Base-by-base conservation (phyloP, 208 protist genomes). In the Trichomonas tenax region DNA sequence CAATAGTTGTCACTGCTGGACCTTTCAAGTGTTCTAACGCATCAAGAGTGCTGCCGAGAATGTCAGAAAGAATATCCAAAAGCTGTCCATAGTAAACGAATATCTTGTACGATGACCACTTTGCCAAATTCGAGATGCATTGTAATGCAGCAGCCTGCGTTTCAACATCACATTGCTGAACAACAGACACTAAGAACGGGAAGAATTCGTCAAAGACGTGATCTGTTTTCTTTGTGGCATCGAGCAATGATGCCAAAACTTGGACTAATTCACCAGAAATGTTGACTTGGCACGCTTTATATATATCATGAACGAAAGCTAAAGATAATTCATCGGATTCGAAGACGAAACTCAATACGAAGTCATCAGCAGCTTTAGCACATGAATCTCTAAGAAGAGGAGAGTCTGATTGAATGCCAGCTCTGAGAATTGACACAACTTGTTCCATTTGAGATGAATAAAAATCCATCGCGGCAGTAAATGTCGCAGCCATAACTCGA, bases 281-380 rank as follows among this genome's bases (percentile, higher is more conserved):
- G 31, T 89, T n/a, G 1, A 0, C 36, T 48, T 89, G 82, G 40
- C 82, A 89, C 3, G 82, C 40, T 9, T 46, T 89, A 46, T 26
- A 9, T n/a, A 89, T 38, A 46, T 44, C 36, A n/a, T n/a, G 34
- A 48, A 46, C 40, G 0, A 89, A 89, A n/a, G 17, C 34, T 0
- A 89, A n/a, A n/a, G 82, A 89, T n/a, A 89, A 31, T 46, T 89
- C 82, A 17, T 89, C 82, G 48, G n/a, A 44, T 89, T 89, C 82
- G 23, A 89, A 89, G 0, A 46, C 40, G 31, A 48, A 89, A 46
- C 3, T 44, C 0, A 6, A 44, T n/a, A 89, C 40, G 10, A 89
- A 89, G 3, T 89, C 82, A 48, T 89, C 82, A 46, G 82, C 82
- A 0, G 40, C 41, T 46, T 38, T n/a, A 9, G 82, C 82, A 8